Evolutionary conservation across 345 rosid species (phyloP), one percentile per base, ranked within the genome.

Genomic region (Kandelia obovata): DNA sequence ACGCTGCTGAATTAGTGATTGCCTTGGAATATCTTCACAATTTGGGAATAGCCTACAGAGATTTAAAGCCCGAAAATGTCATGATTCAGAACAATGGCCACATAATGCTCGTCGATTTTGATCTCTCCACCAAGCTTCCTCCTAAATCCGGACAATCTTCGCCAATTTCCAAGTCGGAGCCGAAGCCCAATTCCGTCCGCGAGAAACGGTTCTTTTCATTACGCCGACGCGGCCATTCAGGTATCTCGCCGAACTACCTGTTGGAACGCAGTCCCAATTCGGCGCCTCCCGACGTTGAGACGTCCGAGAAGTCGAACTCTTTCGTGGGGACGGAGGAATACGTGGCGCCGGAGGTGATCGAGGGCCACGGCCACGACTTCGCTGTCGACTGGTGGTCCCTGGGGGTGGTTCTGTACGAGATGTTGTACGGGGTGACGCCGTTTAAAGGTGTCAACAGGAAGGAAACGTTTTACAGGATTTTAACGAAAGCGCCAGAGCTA

Each of bases 321-420:
- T 90, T 92, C 76, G 98, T 92, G 2, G 98, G 96, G 65, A 92
- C 98, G 15, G 98, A 92, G 71, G 98, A 90, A 72, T 92, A 92
- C 80, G 96, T 92, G 28, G 86, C 98, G 23, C 98, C 96, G 68
- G 98, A 92, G 72, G 64, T 93, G 59, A 81, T 93, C 58, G 68
- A 70, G 52, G 98, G 92, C 47, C 63, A 75, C 16, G 97, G 98
- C 51, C 98, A 94, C 68, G 95, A 89, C 43, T 94, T 87, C 61
- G 86, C 90, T n/a, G 96, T 88, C 5, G 98, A 94, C 64, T 89
- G 89, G 97, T 91, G 98, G 98, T 91, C 96, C 19, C 73, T 94
- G 2, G 98, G 98, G 26, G 74, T 94, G 28, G 83, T 94, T 51
- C 77, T 94, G 8, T 80, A 94, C 74, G 98, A 94, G 82, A 94